Conservation (phyloP, 805 yeast genomes). For the Nakazawaea ambrosiae region DNA sequence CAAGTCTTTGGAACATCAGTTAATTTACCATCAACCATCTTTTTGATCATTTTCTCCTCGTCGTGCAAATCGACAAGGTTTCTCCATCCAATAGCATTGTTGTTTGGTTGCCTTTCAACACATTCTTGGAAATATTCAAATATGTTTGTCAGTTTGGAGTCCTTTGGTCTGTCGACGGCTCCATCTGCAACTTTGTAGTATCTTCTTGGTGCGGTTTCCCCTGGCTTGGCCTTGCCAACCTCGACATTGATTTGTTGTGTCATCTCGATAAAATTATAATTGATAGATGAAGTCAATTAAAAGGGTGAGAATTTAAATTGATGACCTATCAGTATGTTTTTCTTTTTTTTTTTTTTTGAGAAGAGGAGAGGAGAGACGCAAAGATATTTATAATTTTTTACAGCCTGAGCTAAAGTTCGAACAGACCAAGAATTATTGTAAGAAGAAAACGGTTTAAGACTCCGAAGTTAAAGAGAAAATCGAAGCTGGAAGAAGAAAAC, state of each 20-base stretch:
- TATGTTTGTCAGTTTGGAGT: slow-evolving; percentile 57
- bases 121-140: slow-evolving; percentile 65
- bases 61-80: slow-evolving; percentile 63
- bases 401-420: too few species aligned
- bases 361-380: too few species aligned
- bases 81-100: slow-evolving; percentile 71
- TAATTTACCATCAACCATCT: slow-evolving; percentile 71
- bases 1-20: slow-evolving; percentile 75
- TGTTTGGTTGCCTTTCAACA: slow-evolving; percentile 45
- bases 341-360: too few species aligned
- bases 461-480: too few species aligned
- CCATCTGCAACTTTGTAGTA: slow-evolving; percentile 39
- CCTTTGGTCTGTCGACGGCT: slow-evolving; percentile 53
- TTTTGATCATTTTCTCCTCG: slow-evolving; percentile 69
- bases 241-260: slow-evolving; percentile 37
- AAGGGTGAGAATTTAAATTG: too few species aligned
- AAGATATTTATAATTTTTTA: too few species aligned
- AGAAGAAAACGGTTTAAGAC: too few species aligned
- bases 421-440: too few species aligned
- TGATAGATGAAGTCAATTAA: too few species aligned
- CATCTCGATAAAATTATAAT: background rate
- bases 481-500: too few species aligned
- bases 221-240: slow-evolving; percentile 64
- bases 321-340: too few species aligned
- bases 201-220: slow-evolving; percentile 82